Evolutionary conservation across 2,329 filamentous ascomycete genomes (phyloP).

Genomic region (Xylariaceae sp.): DNA sequence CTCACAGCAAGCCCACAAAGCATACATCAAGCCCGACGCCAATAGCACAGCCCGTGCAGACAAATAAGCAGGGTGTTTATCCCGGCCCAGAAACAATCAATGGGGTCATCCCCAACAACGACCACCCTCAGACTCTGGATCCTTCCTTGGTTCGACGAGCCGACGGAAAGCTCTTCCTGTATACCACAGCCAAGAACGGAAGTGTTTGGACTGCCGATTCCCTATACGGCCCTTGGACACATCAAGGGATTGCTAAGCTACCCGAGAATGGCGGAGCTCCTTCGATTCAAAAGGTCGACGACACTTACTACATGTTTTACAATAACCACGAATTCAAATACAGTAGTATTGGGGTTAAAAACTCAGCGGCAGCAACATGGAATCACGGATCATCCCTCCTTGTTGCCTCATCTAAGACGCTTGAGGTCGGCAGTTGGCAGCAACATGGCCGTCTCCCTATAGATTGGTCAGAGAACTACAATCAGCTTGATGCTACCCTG

Average conservation of each 20-base stretch:
- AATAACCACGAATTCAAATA: conserved; percentile 21
- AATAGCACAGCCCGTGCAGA: conserved; percentile 4
- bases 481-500: conserved; percentile 18
- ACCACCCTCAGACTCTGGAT: conserved; percentile 15
- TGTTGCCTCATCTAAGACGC: conserved; percentile 15
- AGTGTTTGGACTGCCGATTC: conserved; percentile 18
- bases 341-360: conserved; percentile 9
- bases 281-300: conserved; percentile 12
- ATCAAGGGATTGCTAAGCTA: conserved; percentile 9
- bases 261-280: conserved; percentile 17
- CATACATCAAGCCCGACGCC: background rate
- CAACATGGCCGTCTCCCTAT: conserved; percentile 16
- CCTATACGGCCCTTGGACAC: conserved; percentile 19
- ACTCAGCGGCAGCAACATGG: conserved; percentile 11
- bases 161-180: conserved; percentile 19
- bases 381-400: conserved; percentile 13
- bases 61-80: too few relatives aligned
- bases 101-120: conserved; percentile 20
- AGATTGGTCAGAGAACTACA: conserved; percentile 18
- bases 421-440: conserved; percentile 14
- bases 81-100: conserved; percentile 14
- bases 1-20: background rate
- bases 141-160: conserved; percentile 17
- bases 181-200: conserved; percentile 19
- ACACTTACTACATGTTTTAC: conserved; percentile 19